Base-by-base conservation (phyloP, 2,329 filamentous ascomycete genomes). In the Phialemoniopsis sp. region DNA sequence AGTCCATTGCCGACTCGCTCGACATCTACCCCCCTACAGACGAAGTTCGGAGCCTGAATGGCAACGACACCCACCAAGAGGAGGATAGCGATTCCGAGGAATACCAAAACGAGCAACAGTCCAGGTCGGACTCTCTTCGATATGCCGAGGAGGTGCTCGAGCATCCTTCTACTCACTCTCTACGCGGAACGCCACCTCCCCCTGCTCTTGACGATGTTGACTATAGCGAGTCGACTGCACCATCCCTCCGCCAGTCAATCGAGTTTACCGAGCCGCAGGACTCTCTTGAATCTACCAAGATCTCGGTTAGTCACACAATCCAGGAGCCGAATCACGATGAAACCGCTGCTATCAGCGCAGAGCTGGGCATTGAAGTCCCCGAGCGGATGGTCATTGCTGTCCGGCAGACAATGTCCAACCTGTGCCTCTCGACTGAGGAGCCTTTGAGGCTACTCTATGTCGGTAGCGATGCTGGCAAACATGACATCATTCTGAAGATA, bases 401-500 rank as follows among this genome's bases (percentile, higher is more conserved):
- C 39, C 63, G 67, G 34, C 70, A 73, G 48, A 72, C 67, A 29
- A 71, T 75, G 67, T 67, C 66, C 14, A 64, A 63, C 38, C 55
- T 62, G 40, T 66, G 62, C 36, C 58, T 75, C 13, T 62, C 61
- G 5, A 69, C 65, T 12, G 54, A 57, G 29, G 67, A 70, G 44
- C 68, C 70, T 14, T 59, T 75, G 38, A 62, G 68, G 12, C 60
- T 75, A 14, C 53, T 75, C n/a, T 75, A 74, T 42, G 57, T 72
- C 19, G 72, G 72, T 15, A 64, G 62, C 38, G 56, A 63, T 17
- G 58, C 56, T 3, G 58, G 59, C 6, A 63, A 61, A 46, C 56
- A 59, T 43, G 62, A 63, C 33, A 65, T 70, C 39, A 59, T 67
- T 31, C 56, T 64, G 47, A 71, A 72, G 57, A 61, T 75, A 44